Conservation (phyloP, 192 early-diverging fungal species). For the Phycomyces nitens region DNA sequence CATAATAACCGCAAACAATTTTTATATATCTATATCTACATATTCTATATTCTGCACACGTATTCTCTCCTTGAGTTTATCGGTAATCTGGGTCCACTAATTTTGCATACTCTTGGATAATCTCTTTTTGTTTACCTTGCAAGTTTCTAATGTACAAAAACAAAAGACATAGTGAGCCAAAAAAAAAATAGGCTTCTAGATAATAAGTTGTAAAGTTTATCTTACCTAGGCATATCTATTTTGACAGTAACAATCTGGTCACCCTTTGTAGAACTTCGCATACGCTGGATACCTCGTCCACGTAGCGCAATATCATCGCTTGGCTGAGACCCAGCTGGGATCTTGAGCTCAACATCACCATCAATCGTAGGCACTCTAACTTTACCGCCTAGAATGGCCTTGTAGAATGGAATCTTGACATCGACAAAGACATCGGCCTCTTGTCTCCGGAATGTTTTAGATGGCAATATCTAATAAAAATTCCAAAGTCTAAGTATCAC, state of each 20-base stretch:
- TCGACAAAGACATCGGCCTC: slow-evolving; percentile 76
- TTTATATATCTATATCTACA: no score
- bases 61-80: no score
- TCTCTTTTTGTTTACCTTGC: slow-evolving; percentile 45
- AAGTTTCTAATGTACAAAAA: slow-evolving; percentile 28
- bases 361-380: slow-evolving; percentile 90
- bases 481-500: no score
- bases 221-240: slow-evolving; percentile 71
- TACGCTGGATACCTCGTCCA: slow-evolving; percentile 67
- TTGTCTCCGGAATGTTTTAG: slow-evolving; percentile 79
- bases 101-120: slow-evolving; percentile 61
- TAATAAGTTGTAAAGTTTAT: background rate
- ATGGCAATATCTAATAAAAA: slow-evolving; percentile 44
- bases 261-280: slow-evolving; percentile 61
- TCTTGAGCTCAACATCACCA: slow-evolving; percentile 89
- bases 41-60: no score
- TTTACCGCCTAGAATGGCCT: slow-evolving; percentile 84
- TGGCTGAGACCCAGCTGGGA: slow-evolving; percentile 86
- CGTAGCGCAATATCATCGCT: slow-evolving; percentile 79
- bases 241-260: slow-evolving; percentile 91
- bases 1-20: no score
- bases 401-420: slow-evolving; percentile 75
- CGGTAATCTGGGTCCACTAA: slow-evolving; percentile 37
- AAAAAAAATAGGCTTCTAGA: no score
- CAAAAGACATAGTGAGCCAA: background rate